Percentiles rank a stretch among this genome's conserved stretches.
phyloP scores from a whole-genome alignment of 176 grass and related monocot species.

The Poa pratensis region DNA sequence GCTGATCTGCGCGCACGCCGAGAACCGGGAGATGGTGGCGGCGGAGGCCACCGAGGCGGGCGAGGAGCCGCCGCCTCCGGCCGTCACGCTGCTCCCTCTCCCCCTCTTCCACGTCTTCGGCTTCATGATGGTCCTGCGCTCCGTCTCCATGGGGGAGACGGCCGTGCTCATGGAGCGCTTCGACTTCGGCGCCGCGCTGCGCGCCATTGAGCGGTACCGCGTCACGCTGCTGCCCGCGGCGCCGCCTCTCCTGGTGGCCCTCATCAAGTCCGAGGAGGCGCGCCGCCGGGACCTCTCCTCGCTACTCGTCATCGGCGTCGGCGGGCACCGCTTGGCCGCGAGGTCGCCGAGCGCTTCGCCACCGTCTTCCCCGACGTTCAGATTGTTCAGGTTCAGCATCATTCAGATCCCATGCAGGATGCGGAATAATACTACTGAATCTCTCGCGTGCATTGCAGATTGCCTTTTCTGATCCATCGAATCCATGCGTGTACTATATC shows the following conservation, averaged over 20 bases:
- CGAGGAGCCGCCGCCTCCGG: conserved; percentile 27
- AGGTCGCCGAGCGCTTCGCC: conserved; percentile 68
- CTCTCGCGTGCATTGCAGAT: conserved; percentile 10
- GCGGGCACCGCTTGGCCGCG: conserved; percentile 75
- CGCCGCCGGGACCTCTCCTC: conserved; percentile 66
- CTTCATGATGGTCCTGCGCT: conserved; percentile 67
- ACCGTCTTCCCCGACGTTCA: conserved; percentile 68
- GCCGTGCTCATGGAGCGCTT: conserved; percentile 82
- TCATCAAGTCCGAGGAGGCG: conserved; percentile 69
- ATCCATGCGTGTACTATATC: neutral
- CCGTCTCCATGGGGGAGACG: conserved; percentile 68
- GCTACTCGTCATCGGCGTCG: conserved; percentile 59
- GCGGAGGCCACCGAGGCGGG: conserved; percentile 45
- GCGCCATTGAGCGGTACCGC: conserved; percentile 64
- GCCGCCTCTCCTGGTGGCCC: conserved; percentile 74
- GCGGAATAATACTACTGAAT: neutral
- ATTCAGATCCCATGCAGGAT: conserved; percentile 17
- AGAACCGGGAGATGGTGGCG: neutral
- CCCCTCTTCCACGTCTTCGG: conserved; percentile 86
- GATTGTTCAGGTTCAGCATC: conserved; percentile 62
- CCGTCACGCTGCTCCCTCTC: conserved; percentile 57
- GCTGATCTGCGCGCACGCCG: conserved; percentile 27
- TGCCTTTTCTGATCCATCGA: conserved; percentile 15
- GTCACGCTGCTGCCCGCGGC: conserved; percentile 62
- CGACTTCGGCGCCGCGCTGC: conserved; percentile 60